Evolutionary conservation across 1,284 basidiomycete species (phyloP).

Genomic region (Lentinula novae-zelandiae): DNA sequence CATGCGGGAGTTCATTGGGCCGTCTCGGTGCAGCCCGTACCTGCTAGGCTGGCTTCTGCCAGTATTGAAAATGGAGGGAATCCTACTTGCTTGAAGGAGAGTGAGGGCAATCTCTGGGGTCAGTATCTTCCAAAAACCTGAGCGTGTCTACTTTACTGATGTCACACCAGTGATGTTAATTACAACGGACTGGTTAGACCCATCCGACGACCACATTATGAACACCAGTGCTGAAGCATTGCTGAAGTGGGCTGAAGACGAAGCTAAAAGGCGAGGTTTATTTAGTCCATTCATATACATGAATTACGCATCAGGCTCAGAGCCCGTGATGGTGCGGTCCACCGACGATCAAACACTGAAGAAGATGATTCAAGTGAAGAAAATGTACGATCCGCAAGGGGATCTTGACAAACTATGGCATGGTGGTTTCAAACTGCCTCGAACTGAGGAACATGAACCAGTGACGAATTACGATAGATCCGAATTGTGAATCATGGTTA

Average conservation of each 20-base stretch:
- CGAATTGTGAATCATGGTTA: no score
- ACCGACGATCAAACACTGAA: slow-evolving; percentile 14
- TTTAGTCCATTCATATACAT: slow-evolving; percentile 23
- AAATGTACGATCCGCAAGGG: slow-evolving; percentile 18
- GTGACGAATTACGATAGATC: no score
- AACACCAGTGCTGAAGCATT: slow-evolving; percentile 14
- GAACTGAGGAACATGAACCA: no score
- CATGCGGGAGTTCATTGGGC: slow-evolving; percentile 17
- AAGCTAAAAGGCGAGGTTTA: slow-evolving; percentile 14
- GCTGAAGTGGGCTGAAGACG: slow-evolving; percentile 15
- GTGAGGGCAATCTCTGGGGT: slow-evolving; percentile 20
- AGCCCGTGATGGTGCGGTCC: slow-evolving; percentile 17
- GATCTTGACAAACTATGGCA: slow-evolving; percentile 17
- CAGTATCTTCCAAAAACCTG: neutral
- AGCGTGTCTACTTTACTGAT: neutral
- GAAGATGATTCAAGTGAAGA: slow-evolving; percentile 16
- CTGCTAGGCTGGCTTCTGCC: slow-evolving; percentile 13
- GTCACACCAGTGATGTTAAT: slow-evolving; percentile 12
- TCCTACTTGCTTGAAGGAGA: slow-evolving; percentile 17
- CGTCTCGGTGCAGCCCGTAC: slow-evolving; percentile 18
- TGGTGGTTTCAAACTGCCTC: slow-evolving; percentile 18
- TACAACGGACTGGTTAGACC: slow-evolving; percentile 17
- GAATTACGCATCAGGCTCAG: slow-evolving; percentile 19
- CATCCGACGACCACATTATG: slow-evolving; percentile 18
- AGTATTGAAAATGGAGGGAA: slow-evolving; percentile 18